Evolutionary conservation across 139 green algal species (phyloP).

Genomic region (Gonium pectorale): DNA sequence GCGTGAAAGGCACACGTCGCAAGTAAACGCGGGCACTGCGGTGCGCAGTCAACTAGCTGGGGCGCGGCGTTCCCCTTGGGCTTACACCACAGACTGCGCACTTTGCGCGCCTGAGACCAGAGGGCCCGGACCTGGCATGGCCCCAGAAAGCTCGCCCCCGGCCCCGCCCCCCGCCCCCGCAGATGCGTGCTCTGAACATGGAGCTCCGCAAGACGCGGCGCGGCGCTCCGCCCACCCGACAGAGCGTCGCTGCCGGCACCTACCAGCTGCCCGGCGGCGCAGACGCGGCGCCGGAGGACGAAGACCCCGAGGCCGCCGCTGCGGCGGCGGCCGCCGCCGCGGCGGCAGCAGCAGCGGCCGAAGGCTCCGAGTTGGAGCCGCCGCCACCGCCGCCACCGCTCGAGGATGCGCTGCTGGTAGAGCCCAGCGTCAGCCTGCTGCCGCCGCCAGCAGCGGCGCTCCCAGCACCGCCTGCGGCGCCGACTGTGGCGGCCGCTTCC

Average conservation of each 20-base stretch:
- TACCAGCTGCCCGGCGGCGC: neutral
- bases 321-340: neutral
- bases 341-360: neutral
- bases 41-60: no score
- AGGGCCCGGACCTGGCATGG: no score
- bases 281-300: neutral
- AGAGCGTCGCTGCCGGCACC: neutral
- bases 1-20: no score
- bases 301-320: neutral
- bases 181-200: neutral
- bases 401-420: no score
- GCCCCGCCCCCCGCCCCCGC: neutral
- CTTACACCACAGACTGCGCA: no score
- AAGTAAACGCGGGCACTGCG: no score
- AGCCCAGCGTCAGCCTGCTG: no score
- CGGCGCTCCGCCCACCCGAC: neutral
- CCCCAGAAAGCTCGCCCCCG: no score
- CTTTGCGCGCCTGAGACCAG: no score
- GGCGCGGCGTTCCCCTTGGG: no score
- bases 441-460: no score
- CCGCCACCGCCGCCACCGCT: neutral
- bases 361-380: neutral
- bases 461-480: neutral
- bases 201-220: slow-evolving; percentile 7
- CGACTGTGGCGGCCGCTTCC: neutral